These are phyloP conservation scores for Salvia splendens DNA, from an alignment of 257 asterid genomes.

Conservation along the genomic window DNA sequence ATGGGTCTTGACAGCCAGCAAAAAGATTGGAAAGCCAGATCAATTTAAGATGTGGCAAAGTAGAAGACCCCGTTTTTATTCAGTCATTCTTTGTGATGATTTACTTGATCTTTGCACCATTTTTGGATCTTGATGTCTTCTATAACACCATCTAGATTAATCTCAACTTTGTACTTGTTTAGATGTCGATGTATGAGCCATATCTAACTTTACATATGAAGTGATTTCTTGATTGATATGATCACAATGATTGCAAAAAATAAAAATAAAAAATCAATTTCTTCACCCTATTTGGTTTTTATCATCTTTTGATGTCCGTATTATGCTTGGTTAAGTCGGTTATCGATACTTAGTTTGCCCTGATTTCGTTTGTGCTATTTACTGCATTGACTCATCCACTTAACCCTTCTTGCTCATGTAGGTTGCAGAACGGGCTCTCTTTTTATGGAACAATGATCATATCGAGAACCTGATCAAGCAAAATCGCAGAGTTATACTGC, in stretches of 20 bases:
- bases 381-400: background rate
- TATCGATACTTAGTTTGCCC: background rate
- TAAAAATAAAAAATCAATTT: background rate
- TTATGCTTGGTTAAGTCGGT: background rate
- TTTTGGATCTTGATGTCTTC: background rate
- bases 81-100: conserved; percentile 3
- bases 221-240: background rate
- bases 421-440: conserved; percentile 87
- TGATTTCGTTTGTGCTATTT: background rate
- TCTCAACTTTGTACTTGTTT: background rate
- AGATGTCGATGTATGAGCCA: background rate
- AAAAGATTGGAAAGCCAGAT: conserved; percentile 12
- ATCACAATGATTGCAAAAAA: background rate
- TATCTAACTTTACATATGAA: background rate
- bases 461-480: conserved; percentile 70
- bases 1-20: conserved; percentile 17
- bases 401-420: conserved; percentile 17
- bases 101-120: too few species aligned
- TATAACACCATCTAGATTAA: background rate
- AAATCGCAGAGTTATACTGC: conserved; percentile 65
- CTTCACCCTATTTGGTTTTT: background rate
- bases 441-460: conserved; percentile 76
- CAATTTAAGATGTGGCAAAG: conserved; percentile 11
- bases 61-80: conserved; percentile 11
- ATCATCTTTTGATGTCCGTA: too few species aligned